phyloP scores from a whole-genome alignment of 73 alveolate genomes.

The Effrenium voratum region DNA sequence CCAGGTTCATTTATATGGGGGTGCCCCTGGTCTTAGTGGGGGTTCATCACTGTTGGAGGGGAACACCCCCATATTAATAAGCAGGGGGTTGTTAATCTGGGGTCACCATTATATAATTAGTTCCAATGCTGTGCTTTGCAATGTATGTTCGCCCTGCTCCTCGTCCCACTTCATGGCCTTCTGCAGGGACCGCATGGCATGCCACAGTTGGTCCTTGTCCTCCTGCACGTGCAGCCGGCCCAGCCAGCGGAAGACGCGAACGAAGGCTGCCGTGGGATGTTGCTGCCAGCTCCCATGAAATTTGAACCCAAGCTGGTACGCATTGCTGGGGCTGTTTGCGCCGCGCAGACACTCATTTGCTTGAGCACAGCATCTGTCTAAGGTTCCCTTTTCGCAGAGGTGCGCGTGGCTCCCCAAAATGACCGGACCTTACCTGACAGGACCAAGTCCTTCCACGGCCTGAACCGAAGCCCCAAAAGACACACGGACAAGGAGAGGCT shows the following conservation, averaged over 20 bases:
- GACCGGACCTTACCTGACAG: too few species aligned
- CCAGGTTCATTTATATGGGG: too few species aligned
- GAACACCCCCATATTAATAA: too few species aligned
- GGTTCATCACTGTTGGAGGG: too few species aligned
- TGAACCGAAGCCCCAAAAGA: too few species aligned
- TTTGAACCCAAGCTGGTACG: background rate
- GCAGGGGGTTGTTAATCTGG: too few species aligned
- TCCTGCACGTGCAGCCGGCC: background rate
- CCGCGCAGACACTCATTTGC: background rate
- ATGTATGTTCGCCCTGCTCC: background rate
- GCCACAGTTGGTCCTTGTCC: constrained; percentile 90
- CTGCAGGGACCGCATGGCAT: constrained; percentile 58
- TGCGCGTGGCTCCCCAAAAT: too few species aligned
- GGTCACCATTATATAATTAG: too few species aligned
- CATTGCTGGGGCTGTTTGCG: background rate
- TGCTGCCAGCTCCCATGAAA: background rate
- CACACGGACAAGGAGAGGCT: too few species aligned
- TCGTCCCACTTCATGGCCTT: constrained; percentile 5
- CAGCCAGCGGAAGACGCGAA: background rate
- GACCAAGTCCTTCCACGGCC: too few species aligned
- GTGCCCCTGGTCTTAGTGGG: too few species aligned
- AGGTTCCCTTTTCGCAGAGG: background rate
- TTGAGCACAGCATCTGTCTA: background rate
- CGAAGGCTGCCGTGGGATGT: background rate
- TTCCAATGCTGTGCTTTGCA: background rate